Percentiles rank a stretch among this genome's conserved stretches.
Conservation (phyloP, 352 stramenopile genomes). For the Globisporangium apiculatum region DNA sequence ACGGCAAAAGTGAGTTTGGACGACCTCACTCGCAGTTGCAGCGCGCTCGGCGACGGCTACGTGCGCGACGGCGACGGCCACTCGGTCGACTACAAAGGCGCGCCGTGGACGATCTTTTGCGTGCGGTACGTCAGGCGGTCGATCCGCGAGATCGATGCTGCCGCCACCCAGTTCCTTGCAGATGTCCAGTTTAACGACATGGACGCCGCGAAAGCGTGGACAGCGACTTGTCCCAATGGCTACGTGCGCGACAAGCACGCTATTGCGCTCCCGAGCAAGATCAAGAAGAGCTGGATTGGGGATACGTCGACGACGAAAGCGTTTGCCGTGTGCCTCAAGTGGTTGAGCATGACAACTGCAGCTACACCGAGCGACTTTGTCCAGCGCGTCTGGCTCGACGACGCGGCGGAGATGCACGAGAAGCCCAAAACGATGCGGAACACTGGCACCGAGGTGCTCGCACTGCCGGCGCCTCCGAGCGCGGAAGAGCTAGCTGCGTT, state of each 20-base stretch:
- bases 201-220: constrained; percentile 19
- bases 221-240: constrained; percentile 16
- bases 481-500: neutral
- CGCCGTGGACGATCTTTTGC: constrained; percentile 41
- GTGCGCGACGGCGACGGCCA: constrained; percentile 35
- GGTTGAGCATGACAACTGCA: constrained; percentile 10
- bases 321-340: constrained; percentile 33
- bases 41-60: constrained; percentile 17
- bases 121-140: constrained; percentile 20
- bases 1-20: constrained; percentile 20
- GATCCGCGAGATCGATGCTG: constrained; percentile 22
- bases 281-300: constrained; percentile 26
- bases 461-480: constrained; percentile 3
- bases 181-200: constrained; percentile 32
- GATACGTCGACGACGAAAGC: constrained; percentile 19
- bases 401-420: constrained; percentile 23
- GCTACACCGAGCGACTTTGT: constrained; percentile 22
- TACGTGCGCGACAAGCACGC: constrained; percentile 23
- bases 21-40: constrained; percentile 22
- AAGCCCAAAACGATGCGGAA: constrained; percentile 21
- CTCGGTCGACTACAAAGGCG: constrained; percentile 34
- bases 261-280: constrained; percentile 27
- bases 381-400: constrained; percentile 34
- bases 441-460: neutral
- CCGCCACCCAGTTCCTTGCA: constrained; percentile 13